Conservation (phyloP, 495 filamentous ascomycete species). For the Penicillium cinerascens region DNA sequence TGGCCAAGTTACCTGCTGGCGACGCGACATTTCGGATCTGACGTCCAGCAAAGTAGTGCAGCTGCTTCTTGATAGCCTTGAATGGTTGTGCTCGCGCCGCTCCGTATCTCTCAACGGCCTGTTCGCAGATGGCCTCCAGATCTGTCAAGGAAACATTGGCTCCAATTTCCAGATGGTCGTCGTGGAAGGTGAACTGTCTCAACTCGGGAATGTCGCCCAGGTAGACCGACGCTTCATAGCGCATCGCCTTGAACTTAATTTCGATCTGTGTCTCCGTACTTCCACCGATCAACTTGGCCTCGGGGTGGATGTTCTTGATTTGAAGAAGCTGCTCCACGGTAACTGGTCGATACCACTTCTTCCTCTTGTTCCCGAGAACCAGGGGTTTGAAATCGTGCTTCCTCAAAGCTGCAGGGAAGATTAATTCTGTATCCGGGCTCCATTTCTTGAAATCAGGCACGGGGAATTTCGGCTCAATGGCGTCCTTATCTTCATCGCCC, state of each 20-base stretch:
- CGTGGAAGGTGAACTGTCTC: conserved; percentile 70
- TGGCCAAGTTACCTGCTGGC: conserved; percentile 91
- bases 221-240: conserved; percentile 85
- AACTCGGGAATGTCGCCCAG: conserved; percentile 91
- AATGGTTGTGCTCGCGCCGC: conserved; percentile 60
- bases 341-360: conserved; percentile 88
- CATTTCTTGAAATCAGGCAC: conserved; percentile 80
- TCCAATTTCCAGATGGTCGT: conserved; percentile 80
- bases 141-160: conserved; percentile 91
- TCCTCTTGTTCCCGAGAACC: conserved; percentile 89
- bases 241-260: conserved; percentile 94
- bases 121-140: conserved; percentile 54
- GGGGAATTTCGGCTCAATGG: conserved; percentile 25
- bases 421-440: conserved; percentile 87
- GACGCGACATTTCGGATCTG: conserved; percentile 98
- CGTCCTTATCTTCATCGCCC: conserved; percentile 9
- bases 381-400: conserved; percentile 81
- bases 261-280: conserved; percentile 98
- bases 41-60: conserved; percentile 86
- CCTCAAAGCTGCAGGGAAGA: conserved; percentile 81
- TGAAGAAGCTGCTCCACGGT: conserved; percentile 84
- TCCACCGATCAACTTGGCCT: conserved; percentile 91
- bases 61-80: conserved; percentile 46
- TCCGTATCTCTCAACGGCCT: conserved; percentile 82
- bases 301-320: conserved; percentile 81